phyloP scores from a whole-genome alignment of 495 filamentous ascomycete genomes.

The Podospora pseudopauciseta region DNA sequence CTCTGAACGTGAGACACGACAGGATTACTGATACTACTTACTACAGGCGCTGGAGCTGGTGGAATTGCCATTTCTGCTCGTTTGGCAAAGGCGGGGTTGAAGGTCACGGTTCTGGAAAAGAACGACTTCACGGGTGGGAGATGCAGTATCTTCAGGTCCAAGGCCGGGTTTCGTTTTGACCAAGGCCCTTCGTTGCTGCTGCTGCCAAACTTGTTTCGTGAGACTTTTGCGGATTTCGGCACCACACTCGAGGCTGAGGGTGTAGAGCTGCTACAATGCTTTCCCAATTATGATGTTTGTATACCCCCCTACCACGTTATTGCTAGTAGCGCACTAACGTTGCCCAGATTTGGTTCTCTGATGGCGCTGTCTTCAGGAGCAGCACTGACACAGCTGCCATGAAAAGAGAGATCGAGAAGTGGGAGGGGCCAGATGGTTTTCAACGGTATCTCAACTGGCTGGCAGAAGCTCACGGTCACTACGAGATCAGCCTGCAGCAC shows the following conservation, averaged over 20 bases:
- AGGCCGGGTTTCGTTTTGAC: constrained; percentile 60
- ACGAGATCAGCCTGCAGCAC: constrained; percentile 57
- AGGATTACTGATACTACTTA: neutral
- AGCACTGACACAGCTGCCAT: constrained; percentile 58
- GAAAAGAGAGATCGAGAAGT: constrained; percentile 63
- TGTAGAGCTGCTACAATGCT: constrained; percentile 60
- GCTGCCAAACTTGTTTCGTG: constrained; percentile 61
- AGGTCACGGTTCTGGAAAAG: constrained; percentile 66
- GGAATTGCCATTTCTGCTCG: constrained; percentile 64
- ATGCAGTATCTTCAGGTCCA: constrained; percentile 54
- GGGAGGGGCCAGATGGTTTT: constrained; percentile 63
- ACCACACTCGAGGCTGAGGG: constrained; percentile 58
- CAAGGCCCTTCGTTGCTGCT: constrained; percentile 68
- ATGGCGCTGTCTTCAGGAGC: constrained; percentile 55
- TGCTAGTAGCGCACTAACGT: neutral
- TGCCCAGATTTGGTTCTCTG: constrained; percentile 45
- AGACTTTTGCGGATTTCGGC: constrained; percentile 60
- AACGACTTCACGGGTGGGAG: constrained; percentile 63
- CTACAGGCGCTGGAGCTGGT: constrained; percentile 60
- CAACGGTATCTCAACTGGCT: constrained; percentile 58
- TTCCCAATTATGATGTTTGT: constrained; percentile 67
- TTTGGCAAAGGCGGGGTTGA: constrained; percentile 60
- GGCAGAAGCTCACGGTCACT: constrained; percentile 60
- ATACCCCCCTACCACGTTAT: neutral
- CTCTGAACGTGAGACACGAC: neutral